phyloP scores from a whole-genome alignment of 352 stramenopile genomes.

The Pythium chondricola region DNA sequence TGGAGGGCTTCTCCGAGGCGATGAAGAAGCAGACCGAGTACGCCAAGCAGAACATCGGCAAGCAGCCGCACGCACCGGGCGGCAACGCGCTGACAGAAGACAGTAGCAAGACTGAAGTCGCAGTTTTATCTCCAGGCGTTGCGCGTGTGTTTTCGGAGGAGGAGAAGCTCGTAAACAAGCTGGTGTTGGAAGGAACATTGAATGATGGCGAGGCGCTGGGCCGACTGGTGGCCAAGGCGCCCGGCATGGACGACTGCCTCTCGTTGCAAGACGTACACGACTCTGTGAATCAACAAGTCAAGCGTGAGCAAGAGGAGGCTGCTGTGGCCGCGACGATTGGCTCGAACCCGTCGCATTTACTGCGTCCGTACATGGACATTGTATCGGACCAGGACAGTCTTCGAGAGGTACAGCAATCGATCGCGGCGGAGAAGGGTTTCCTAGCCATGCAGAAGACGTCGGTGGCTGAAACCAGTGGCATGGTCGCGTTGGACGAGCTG shows the following conservation, averaged over 20 bases:
- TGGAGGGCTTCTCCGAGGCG: constrained; percentile 55
- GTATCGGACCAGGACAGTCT: constrained; percentile 46
- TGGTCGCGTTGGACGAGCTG: constrained; percentile 60
- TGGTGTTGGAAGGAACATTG: constrained; percentile 22
- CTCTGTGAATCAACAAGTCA: not conserved
- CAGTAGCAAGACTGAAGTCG: constrained; percentile 6
- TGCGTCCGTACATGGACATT: constrained; percentile 66
- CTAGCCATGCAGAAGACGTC: constrained; percentile 38
- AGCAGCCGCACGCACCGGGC: constrained; percentile 63
- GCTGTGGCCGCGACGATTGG: constrained; percentile 32
- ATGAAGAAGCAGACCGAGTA: constrained; percentile 79
- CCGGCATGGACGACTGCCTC: constrained; percentile 48
- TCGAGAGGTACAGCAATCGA: constrained; percentile 38
- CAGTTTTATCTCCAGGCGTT: not conserved
- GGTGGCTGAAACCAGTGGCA: constrained; percentile 35
- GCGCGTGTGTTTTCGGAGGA: constrained; percentile 9
- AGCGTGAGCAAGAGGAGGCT: constrained; percentile 5
- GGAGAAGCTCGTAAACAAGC: constrained; percentile 22
- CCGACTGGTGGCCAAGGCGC: constrained; percentile 41
- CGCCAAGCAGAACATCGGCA: constrained; percentile 69
- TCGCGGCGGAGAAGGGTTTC: constrained; percentile 61
- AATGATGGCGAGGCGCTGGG: constrained; percentile 31
- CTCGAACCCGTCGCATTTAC: constrained; percentile 40
- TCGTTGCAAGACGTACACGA: constrained; percentile 34
- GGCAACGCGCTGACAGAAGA: constrained; percentile 46